phyloP scores from a whole-genome alignment of 2,329 filamentous ascomycete species.

The Colletotrichum siamense region DNA sequence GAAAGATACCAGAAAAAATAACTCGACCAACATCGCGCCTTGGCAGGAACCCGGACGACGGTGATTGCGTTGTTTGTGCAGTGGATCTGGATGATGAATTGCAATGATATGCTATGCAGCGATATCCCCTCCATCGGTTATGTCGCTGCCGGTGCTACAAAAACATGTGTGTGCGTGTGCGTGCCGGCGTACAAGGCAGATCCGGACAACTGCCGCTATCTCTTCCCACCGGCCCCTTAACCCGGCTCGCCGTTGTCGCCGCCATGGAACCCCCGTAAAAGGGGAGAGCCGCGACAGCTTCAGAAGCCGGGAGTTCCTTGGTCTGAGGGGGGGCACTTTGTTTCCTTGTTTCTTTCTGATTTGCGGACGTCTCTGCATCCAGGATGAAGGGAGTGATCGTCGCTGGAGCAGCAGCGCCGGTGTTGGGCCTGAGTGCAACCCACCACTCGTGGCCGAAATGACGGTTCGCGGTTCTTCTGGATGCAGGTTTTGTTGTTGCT shows the following conservation, averaged over 20 bases:
- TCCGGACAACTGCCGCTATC: slow-evolving; percentile 17
- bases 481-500: neutral
- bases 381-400: neutral
- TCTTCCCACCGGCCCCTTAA: slow-evolving; percentile 10
- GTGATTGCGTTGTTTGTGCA: neutral
- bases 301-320: slow-evolving; percentile 7
- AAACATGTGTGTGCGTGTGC: neutral
- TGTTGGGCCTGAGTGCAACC: neutral
- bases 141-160: neutral
- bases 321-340: neutral
- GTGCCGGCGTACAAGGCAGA: neutral
- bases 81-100: neutral
- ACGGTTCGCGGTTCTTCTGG: slow-evolving; percentile 1
- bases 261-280: slow-evolving; percentile 13
- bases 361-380: slow-evolving; percentile 1
- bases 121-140: neutral
- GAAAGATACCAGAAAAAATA: neutral
- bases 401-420: neutral
- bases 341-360: slow-evolving; percentile 14
- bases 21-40: neutral
- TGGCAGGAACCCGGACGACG: neutral
- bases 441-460: slow-evolving; percentile 10
- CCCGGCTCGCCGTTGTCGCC: slow-evolving; percentile 7
- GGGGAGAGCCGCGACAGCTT: slow-evolving; percentile 1
- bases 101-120: slow-evolving; percentile 1